A percentile compares a stretch with the other conserved stretches of the same genome.
phyloP scores from a whole-genome alignment of 2,329 filamentous ascomycete species.

The Stagonosporopsis rhizophila region DNA sequence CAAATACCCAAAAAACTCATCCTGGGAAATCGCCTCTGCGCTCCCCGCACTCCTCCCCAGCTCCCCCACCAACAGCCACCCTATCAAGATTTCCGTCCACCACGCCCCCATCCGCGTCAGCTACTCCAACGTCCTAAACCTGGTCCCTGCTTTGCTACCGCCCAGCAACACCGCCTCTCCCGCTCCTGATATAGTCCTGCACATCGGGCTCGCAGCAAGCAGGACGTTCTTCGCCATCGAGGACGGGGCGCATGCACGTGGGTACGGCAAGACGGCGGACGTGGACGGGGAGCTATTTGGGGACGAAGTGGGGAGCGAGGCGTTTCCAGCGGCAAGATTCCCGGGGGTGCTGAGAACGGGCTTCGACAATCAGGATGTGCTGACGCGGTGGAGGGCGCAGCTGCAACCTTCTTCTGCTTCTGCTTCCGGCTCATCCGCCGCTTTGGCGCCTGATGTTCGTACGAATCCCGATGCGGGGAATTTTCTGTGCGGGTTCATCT shows the following conservation, averaged over 20 bases:
- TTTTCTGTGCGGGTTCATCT: slow-evolving; percentile 49
- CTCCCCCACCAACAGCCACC: slow-evolving; percentile 27
- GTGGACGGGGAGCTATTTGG: slow-evolving; percentile 42
- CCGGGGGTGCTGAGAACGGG: slow-evolving; percentile 34
- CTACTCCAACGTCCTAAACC: slow-evolving; percentile 38
- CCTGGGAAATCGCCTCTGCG: slow-evolving; percentile 48
- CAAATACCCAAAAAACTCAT: slow-evolving; percentile 43
- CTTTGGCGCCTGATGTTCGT: slow-evolving; percentile 33
- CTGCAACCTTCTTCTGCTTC: background rate
- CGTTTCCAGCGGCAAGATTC: slow-evolving; percentile 17
- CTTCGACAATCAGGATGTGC: slow-evolving; percentile 44
- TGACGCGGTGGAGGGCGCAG: slow-evolving; percentile 18
- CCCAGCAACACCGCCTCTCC: slow-evolving; percentile 28
- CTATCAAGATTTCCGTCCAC: slow-evolving; percentile 46
- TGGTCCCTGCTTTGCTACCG: slow-evolving; percentile 40
- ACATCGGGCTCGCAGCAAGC: slow-evolving; percentile 49
- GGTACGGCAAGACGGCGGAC: slow-evolving; percentile 43
- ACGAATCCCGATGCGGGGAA: slow-evolving; percentile 44
- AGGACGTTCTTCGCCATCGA: slow-evolving; percentile 48
- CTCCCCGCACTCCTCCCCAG: slow-evolving; percentile 46
- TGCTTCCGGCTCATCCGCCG: background rate
- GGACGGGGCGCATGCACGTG: slow-evolving; percentile 35
- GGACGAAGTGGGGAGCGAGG: slow-evolving; percentile 23
- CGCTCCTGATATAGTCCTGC: slow-evolving; percentile 43
- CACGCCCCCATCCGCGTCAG: slow-evolving; percentile 46